Base-by-base conservation (phyloP, 805 yeast species). In the Clavispora vitiphila region DNA sequence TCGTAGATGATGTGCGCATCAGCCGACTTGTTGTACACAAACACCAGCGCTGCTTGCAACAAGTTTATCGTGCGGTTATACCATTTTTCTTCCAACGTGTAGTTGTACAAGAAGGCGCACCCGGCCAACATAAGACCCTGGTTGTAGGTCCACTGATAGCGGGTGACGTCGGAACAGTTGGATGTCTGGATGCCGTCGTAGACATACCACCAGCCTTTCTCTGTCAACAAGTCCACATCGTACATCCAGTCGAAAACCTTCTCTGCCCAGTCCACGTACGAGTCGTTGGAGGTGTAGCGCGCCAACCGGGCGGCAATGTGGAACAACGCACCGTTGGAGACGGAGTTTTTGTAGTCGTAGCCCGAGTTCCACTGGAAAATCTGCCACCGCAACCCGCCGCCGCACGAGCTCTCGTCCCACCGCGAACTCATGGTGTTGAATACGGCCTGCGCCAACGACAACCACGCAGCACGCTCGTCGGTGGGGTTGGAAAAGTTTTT, bases 371-470 rank as follows among this genome's bases (percentile, higher is more conserved):
- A 90, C 43, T 82, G 74, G 68, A 83, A 91, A 56, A 91, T 91
- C 69, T 91, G 98, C 98, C 98, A 91, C 64, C 97, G 74, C 46
- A 91, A 67, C 1, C 99, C 98, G 44, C 99, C 98, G 34, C 72
- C 76, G 67, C 99, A 91, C 41, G 69, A 56, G 3, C 53, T 58
- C 7, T 60, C 51, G 61, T 90, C 96, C 99, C 98, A 91, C 61
- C 97, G 77, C 23, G 72, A 65, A 30, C 86, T 81, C 96, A 91
- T 90, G 26, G 95, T 83, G 61, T 90, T 87, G 68, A 83, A 91
- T 12, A 87, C 85, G 3, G 96, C 95, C 65, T 88, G 95, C 0
- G 95, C 86, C 57, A 90, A 68, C 40, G 79, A 75, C 24, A 88
- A 72, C 97, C 97, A 91, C 43, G 78, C 78, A 45, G 45, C 25